Evolutionary conservation across 306 rosid species (phyloP), one percentile per base, ranked within the genome.

Genomic region (Senna tora): DNA sequence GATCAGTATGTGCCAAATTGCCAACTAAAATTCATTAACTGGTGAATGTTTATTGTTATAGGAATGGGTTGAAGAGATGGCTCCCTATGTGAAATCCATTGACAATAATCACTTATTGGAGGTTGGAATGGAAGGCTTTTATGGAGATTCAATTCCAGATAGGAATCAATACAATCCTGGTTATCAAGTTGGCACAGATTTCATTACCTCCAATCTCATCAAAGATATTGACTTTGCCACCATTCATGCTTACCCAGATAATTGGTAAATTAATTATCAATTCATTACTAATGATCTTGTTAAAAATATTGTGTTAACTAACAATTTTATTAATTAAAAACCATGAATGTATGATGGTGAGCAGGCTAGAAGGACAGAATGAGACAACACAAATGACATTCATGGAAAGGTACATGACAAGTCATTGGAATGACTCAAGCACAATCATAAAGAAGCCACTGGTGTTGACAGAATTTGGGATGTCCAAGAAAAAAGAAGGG

Each of bases 111-210:
- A 86, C 82, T 73, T 87, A 36, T 49, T 90, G 56, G 85, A 64
- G 50, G 75, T 88, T 74, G 90, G 96, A 28, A 78, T 88, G 85
- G 96, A 88, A 76, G 96, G 93, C 19, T 90, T 90, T 53, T 83
- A 88, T 69, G 90, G 93, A 15, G 81, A 78, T 58, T 82, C 87
- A 9, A 77, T 45, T 6, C 73, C 80, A 13, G 86, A 75, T 4
- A 83, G 81, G 76, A 82, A 65, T 73, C 85, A 84, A 60, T 76
- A 66, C 72, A 90, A 84, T 63, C 90, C 90, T 46, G 82, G 83
- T 15, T 85, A 51, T 49, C 78, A 81, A 75, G 76, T 81, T 64
- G 93, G 91, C 1, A 78, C 88, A 0, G 88, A 88, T 68, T 88
- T 90, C 73, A 11, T 84, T 11, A 72, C 46, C 67, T 81, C 62